Percentiles rank a stretch among this genome's conserved stretches.
phyloP scores from a whole-genome alignment of 1,284 basidiomycete species.

The Boletellus deceptivus region DNA sequence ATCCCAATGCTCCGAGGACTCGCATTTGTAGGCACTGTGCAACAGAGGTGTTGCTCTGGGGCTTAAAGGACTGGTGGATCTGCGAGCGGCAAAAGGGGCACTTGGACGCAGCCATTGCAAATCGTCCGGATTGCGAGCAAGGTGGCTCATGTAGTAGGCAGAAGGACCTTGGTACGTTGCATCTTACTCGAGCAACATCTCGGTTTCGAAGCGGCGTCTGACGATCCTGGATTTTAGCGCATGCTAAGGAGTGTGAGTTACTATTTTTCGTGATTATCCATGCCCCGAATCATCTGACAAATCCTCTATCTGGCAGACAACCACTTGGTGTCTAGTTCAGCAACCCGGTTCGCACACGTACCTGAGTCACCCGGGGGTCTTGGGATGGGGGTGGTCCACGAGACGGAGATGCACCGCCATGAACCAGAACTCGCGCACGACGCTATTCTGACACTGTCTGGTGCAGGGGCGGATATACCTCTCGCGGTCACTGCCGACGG shows the following conservation, averaged over 20 bases:
- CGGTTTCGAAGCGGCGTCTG: conserved; percentile 3
- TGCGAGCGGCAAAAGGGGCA: conserved; percentile 68
- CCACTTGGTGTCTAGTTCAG: conserved; percentile 39
- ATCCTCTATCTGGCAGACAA: conserved; percentile 39
- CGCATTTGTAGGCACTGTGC: conserved; percentile 69
- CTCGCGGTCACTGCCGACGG: not conserved
- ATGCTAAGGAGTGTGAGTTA: conserved; percentile 68
- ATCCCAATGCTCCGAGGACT: conserved; percentile 52
- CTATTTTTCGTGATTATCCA: not conserved
- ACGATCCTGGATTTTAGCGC: conserved; percentile 40
- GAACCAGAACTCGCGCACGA: not conserved
- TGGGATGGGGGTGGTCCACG: conserved; percentile 1
- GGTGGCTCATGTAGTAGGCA: conserved; percentile 56
- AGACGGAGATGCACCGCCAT: conserved; percentile 1
- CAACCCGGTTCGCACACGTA: conserved; percentile 6
- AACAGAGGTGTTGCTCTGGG: conserved; percentile 68
- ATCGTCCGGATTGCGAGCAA: conserved; percentile 62
- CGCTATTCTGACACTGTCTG: conserved; percentile 1
- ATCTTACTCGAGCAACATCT: not conserved
- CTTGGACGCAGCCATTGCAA: conserved; percentile 49
- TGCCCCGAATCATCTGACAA: not conserved
- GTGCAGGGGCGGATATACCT: not conserved
- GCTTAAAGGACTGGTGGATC: conserved; percentile 76
- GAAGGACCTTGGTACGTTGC: conserved; percentile 57
- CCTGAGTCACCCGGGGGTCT: not conserved